Percentiles rank a stretch among this genome's conserved stretches.
Conservation (phyloP, 1,284 basidiomycete species). For the Hymenochaete sp. region DNA sequence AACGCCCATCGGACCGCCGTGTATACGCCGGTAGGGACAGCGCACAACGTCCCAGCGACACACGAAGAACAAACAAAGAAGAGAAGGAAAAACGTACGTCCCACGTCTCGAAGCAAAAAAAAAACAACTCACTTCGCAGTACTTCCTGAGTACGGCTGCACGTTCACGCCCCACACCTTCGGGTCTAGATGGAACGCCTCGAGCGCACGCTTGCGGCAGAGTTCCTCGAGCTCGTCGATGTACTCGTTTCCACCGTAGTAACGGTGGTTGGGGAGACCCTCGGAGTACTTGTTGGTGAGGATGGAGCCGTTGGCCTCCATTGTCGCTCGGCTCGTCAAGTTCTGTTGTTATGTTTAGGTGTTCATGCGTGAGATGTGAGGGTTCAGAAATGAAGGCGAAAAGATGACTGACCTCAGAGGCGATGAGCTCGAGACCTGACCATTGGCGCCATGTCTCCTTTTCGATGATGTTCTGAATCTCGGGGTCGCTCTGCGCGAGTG, state of each 20-base stretch:
- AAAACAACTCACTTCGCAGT: conserved; percentile 36
- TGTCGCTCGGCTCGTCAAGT: conserved; percentile 86
- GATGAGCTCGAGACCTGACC: conserved; percentile 94
- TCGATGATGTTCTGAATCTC: conserved; percentile 96
- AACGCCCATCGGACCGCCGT: too few species aligned
- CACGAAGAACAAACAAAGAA: conserved; percentile 14
- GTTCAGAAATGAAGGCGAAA: conserved; percentile 2
- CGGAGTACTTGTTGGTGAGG: conserved; percentile 97
- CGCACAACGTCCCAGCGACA: too few species aligned
- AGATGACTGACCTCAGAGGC: conserved; percentile 71
- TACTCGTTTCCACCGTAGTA: conserved; percentile 98
- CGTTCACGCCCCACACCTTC: conserved; percentile 95
- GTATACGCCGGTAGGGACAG: too few species aligned
- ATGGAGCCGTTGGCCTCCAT: conserved; percentile 99
- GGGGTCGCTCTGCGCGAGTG: conserved; percentile 86
- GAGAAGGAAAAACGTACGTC: conserved; percentile 4
- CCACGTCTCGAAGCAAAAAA: not conserved
- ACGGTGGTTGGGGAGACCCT: conserved; percentile 88
- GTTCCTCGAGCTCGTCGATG: conserved; percentile 92
- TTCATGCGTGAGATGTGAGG: conserved; percentile 21
- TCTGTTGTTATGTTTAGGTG: conserved; percentile 39
- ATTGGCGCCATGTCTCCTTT: conserved; percentile 98
- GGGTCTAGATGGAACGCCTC: conserved; percentile 95
- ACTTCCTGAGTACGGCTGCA: conserved; percentile 96
- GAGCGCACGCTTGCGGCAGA: conserved; percentile 94